phyloP scores from a whole-genome alignment of 208 protist genomes.

The Trypanosomatidae sp. region DNA sequence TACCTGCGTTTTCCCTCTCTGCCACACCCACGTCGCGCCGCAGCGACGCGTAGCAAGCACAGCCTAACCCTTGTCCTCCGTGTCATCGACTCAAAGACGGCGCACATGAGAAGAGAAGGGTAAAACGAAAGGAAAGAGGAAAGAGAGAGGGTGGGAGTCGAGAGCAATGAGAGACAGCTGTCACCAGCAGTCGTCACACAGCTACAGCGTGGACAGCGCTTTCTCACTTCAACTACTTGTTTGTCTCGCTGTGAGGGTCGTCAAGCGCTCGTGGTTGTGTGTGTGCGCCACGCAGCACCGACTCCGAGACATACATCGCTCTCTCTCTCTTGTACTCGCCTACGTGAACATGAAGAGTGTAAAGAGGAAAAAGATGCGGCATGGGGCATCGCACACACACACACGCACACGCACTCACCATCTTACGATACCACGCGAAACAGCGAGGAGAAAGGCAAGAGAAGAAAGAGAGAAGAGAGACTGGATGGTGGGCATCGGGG shows the following conservation, averaged over 20 bases:
- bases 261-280: neutral
- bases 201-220: neutral
- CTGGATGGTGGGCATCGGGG: slow-evolving; percentile 2
- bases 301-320: neutral
- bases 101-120: slow-evolving; percentile 3
- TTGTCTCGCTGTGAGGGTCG: neutral
- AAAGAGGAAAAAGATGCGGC: neutral
- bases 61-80: neutral
- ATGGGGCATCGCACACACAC: neutral
- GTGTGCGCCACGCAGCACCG: neutral
- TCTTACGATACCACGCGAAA: neutral
- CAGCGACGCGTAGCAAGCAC: neutral
- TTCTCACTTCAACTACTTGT: neutral
- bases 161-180: neutral
- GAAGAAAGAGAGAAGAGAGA: neutral
- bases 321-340: neutral
- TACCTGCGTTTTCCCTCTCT: neutral
- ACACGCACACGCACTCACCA: neutral
- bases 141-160: neutral
- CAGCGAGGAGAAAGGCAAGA: neutral
- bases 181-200: neutral
- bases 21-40: neutral
- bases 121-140: neutral
- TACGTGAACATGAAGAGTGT: neutral
- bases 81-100: neutral